A percentile compares a stretch with the other conserved stretches of the same genome.
Conservation (phyloP, 2,329 filamentous ascomycete genomes). For the Fusarium praegraminearum region DNA sequence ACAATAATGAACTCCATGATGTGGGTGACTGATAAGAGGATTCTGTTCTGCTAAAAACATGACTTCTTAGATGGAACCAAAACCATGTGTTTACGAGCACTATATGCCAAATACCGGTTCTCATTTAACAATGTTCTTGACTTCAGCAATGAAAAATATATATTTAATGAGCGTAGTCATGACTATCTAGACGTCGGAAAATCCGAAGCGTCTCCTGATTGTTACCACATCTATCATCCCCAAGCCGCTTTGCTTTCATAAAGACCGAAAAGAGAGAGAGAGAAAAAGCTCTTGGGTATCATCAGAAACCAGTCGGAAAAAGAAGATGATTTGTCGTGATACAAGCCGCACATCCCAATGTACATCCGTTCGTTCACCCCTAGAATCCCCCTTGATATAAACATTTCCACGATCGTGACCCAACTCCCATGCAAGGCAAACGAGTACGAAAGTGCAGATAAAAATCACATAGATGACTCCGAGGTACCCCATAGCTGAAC, state of each 20-base stretch:
- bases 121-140: not conserved
- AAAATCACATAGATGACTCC: slow-evolving; percentile 41
- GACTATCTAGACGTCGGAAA: slow-evolving; percentile 3
- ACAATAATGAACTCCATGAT: no score
- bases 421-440: slow-evolving; percentile 12
- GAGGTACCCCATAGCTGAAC: slow-evolving; percentile 34
- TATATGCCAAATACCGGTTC: not conserved
- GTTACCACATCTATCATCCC: slow-evolving; percentile 29
- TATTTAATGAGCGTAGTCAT: slow-evolving; percentile 13
- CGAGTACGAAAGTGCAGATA: slow-evolving; percentile 21
- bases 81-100: not conserved
- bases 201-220: not conserved
- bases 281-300: slow-evolving; percentile 50
- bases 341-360: slow-evolving; percentile 46
- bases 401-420: slow-evolving; percentile 27
- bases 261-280: slow-evolving; percentile 39
- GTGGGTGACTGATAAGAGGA: no score
- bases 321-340: slow-evolving; percentile 46
- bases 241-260: slow-evolving; percentile 32
- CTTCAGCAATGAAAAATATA: not conserved
- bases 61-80: not conserved
- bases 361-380: slow-evolving; percentile 27
- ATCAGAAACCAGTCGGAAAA: slow-evolving; percentile 50
- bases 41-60: not conserved
- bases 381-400: slow-evolving; percentile 16